Conservation (phyloP, 176 grass and related monocot genomes). For the Puya raimondii region DNA sequence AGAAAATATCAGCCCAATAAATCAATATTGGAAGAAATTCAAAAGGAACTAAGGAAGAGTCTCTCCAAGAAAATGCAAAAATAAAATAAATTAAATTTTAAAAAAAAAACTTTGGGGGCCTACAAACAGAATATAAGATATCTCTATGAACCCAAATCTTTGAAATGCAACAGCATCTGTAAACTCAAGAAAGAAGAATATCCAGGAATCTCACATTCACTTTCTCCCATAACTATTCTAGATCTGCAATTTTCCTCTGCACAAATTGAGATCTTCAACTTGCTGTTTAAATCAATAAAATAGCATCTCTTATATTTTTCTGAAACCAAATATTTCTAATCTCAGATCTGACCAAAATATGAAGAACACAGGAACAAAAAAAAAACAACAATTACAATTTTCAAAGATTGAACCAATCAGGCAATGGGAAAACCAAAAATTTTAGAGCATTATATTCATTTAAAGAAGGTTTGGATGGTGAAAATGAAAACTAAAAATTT, state of each 20-base stretch:
- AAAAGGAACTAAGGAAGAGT: neutral
- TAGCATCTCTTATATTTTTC: neutral
- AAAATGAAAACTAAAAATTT: neutral
- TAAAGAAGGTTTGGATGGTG: neutral
- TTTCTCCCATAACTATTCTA: neutral
- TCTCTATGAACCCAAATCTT: neutral
- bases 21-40: neutral
- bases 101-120: neutral
- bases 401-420: neutral
- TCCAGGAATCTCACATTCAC: neutral
- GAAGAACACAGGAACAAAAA: neutral
- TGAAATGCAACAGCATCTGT: neutral
- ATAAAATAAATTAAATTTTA: neutral
- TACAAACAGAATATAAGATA: neutral
- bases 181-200: neutral
- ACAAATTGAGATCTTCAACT: neutral
- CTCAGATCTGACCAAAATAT: conserved; percentile 1
- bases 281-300: neutral
- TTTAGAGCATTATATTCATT: neutral
- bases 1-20: neutral
- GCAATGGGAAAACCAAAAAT: neutral
- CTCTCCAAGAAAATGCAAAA: neutral
- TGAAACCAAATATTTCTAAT: neutral
- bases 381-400: neutral
- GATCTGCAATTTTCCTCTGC: neutral